These are phyloP conservation scores for Lithospermum erythrorhizon DNA, from an alignment of 257 asterid species.

Conservation along the genomic window DNA sequence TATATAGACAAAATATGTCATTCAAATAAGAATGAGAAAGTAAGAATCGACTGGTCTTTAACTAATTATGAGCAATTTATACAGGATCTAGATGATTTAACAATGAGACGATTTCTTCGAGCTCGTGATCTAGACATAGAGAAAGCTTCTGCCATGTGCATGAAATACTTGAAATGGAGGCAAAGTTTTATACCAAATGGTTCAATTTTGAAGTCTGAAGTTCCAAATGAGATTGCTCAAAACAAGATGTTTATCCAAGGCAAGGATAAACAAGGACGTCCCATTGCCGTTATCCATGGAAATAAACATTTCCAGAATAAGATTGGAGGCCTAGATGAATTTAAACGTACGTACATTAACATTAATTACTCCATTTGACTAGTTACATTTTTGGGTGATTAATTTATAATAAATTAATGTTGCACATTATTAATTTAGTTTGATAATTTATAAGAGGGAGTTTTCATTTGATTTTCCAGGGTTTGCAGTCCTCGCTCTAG, in stretches of 20 bases:
- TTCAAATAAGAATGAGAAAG: no score
- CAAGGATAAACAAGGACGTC: slow-evolving; percentile 50
- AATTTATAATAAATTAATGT: not conserved
- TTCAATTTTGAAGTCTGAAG: slow-evolving; percentile 30
- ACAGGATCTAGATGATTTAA: slow-evolving; percentile 54
- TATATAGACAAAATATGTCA: no score
- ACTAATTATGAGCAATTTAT: not conserved
- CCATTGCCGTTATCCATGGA: slow-evolving; percentile 50
- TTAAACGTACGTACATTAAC: slow-evolving; percentile 39
- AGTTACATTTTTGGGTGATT: not conserved
- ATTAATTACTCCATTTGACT: not conserved
- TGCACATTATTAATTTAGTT: no score
- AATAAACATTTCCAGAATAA: slow-evolving; percentile 41
- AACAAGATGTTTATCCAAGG: slow-evolving; percentile 73
- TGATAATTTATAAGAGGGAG: not conserved
- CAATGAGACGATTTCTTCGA: slow-evolving; percentile 65
- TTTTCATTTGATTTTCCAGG: slow-evolving; percentile 32
- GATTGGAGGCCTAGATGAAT: slow-evolving; percentile 53
- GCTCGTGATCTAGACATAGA: slow-evolving; percentile 54
- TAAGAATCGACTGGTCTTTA: no score
- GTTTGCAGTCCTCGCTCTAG: slow-evolving; percentile 49
- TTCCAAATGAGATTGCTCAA: slow-evolving; percentile 48
- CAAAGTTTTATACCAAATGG: slow-evolving; percentile 49
- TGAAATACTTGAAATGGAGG: slow-evolving; percentile 53
- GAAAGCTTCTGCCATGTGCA: slow-evolving; percentile 51